Evolutionary conservation across 306 rosid genomes (phyloP), one percentile per base, ranked within the genome.

Genomic region (Begonia loranthoides): DNA sequence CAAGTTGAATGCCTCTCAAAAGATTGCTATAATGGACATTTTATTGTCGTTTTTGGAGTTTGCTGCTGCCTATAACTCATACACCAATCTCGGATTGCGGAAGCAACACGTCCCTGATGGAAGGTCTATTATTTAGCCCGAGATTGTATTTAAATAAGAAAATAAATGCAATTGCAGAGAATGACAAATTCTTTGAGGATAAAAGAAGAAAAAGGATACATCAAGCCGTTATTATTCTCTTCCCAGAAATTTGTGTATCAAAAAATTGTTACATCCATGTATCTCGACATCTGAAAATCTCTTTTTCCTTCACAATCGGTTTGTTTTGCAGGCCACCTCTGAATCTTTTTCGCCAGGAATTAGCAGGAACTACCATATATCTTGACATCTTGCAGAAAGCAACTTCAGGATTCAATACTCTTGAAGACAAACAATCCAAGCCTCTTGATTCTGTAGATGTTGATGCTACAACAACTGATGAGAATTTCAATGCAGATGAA

Each of bases 301-400:
- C 22, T 19, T 19, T 28, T 28, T 28, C 36, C 9, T 28, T 28
- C 0, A 28, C 36, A 28, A 28, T 28, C 36, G 45, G 48, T 38
- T 61, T 58, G 55, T 73, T 41, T 68, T 82, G 70, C 82, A 92
- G 99, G 94, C 94, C 99, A 54, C 99, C 99, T 49, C 50, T 80
- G 75, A 92, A 92, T 73, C 93, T 92, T 81, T 76, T 86, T 54
- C 87, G 99, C 60, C 99, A 92, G 76, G 99, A 92, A 71, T 61
- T 83, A 73, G 73, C 75, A 14, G 99, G 87, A 67, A 83, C 96
- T 50, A 63, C 76, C 62, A 62, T 92, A 72, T 92, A 92, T 73
- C 69, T 92, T 61, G 96, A 92, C 49, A 75, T 87, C 70, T 73
- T 92, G 62, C 96, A 80, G 55, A 92, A 83, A 66, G 70, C 87